Base-by-base conservation (phyloP, 73 alveolate species). In the Paramecium primaurelia region DNA sequence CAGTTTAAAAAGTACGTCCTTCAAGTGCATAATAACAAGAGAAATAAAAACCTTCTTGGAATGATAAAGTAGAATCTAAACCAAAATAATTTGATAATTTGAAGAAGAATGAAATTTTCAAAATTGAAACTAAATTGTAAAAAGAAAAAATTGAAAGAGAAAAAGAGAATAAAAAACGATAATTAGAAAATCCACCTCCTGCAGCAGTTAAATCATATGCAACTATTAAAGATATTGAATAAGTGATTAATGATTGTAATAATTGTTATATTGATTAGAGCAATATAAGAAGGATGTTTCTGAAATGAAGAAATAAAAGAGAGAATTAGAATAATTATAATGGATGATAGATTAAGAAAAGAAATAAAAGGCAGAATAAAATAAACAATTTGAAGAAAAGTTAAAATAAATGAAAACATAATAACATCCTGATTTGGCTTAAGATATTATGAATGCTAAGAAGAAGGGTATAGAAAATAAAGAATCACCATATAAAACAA, bases 81-180 rank as follows among this genome's bases (percentile, higher is more conserved):
- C 87, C 87, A 2, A 40, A 40, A 30, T 3, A 1, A 73, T 73
- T 73, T 73, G 87, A 73, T 73, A 34, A 34, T 73, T 73, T 73
- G 87, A 40, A 40, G 64, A 73, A 73, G 59, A 73, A 73, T 73
- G 87, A 73, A 73, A 73, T 73, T n/a, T 73, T 73, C 59, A 73
- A 40, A 73, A 40, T 40, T 37, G 87, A 73, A 40, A 40, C 60
- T 12, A 73, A 73, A 40, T 73, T 73, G 64, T 16, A 73, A 73
- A 37, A 73, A 20, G 40, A 73, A 38, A 73, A 40, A 37, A 44
- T 22, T 36, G 87, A 73, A 1, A 32, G 40, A 30, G 59, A 40
- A 73, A 73, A 73, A 11, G 87, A 73, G 32, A 37, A 73, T 34
- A 40, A 37, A n/a, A 73, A 37, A 73, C 14, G 26, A 38, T 6